phyloP scores from a whole-genome alignment of 352 stramenopile species.

The Pythium guiyangense region DNA sequence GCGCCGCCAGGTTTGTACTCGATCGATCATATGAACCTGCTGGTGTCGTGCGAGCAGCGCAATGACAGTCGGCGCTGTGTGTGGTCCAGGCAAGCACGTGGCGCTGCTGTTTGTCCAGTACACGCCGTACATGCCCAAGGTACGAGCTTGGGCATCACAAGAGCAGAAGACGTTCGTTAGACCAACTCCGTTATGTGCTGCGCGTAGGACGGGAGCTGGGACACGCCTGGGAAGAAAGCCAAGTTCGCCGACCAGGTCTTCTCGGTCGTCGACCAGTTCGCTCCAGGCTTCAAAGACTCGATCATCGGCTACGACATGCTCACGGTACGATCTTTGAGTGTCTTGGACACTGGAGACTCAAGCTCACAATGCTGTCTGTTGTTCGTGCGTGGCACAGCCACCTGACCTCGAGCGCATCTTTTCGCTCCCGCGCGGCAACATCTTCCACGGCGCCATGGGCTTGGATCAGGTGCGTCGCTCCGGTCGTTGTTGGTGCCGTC shows the following conservation, averaged over 20 bases:
- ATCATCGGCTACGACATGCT: slow-evolving; percentile 86
- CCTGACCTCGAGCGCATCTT: slow-evolving; percentile 87
- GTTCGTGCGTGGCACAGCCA: slow-evolving; percentile 30
- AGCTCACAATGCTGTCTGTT: too few relatives aligned
- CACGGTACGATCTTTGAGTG: slow-evolving; percentile 27
- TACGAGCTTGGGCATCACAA: background rate
- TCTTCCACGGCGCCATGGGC: slow-evolving; percentile 88
- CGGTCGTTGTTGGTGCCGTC: background rate
- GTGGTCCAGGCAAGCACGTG: slow-evolving; percentile 74
- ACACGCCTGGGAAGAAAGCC: slow-evolving; percentile 70
- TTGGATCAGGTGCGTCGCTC: slow-evolving; percentile 79
- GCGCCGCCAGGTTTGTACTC: slow-evolving; percentile 46
- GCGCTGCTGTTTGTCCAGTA: slow-evolving; percentile 90
- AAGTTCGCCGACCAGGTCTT: slow-evolving; percentile 82
- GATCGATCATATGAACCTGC: background rate
- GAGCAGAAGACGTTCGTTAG: background rate
- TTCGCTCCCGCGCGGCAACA: slow-evolving; percentile 84
- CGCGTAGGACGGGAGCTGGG: slow-evolving; percentile 66
- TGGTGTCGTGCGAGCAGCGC: background rate
- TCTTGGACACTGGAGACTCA: too few relatives aligned
- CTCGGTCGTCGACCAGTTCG: slow-evolving; percentile 83
- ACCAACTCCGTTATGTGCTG: background rate
- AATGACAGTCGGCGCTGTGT: background rate
- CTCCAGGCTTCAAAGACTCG: slow-evolving; percentile 79
- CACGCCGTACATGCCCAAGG: slow-evolving; percentile 83